Evolutionary conservation across 2,329 filamentous ascomycete species (phyloP).

Genomic region (Neonectria sp.): DNA sequence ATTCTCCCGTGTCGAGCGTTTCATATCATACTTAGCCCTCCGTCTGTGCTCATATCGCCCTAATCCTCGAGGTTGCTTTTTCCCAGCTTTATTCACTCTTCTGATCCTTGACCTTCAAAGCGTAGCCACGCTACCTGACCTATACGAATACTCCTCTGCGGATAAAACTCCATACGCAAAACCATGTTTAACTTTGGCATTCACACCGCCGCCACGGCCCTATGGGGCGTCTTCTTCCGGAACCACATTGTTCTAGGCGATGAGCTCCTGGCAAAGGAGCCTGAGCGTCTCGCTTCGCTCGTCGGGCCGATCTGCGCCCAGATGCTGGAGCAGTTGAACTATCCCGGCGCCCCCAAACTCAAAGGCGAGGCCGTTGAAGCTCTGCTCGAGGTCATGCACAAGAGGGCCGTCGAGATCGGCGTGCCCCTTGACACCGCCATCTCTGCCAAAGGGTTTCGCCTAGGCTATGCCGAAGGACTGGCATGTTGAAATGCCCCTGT

Average conservation of each 20-base stretch:
- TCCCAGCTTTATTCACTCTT: constrained; percentile 9
- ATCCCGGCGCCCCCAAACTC: constrained; percentile 19
- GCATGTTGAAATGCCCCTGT: constrained; percentile 2
- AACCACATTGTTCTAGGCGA: constrained; percentile 10
- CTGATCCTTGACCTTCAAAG: constrained; percentile 3
- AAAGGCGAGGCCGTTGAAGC: constrained; percentile 22
- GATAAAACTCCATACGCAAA: background rate
- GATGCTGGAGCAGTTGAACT: constrained; percentile 15
- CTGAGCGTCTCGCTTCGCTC: constrained; percentile 9
- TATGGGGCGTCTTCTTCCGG: constrained; percentile 13
- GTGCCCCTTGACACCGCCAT: constrained; percentile 20
- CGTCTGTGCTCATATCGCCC: constrained; percentile 14
- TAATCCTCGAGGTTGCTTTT: constrained; percentile 18
- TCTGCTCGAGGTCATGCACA: constrained; percentile 22
- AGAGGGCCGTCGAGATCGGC: constrained; percentile 19
- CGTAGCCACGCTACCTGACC: background rate
- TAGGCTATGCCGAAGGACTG: constrained; percentile 21
- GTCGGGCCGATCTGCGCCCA: constrained; percentile 16
- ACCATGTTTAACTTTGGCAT: background rate
- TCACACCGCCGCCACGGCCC: constrained; percentile 1
- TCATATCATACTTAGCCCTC: constrained; percentile 18
- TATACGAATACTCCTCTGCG: background rate
- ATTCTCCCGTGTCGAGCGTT: constrained; percentile 17
- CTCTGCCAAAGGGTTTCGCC: constrained; percentile 16
- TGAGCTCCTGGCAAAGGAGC: constrained; percentile 9